These are phyloP conservation scores for Cladosporium velox DNA, from an alignment of 2,329 filamentous ascomycete genomes.

Conservation along the genomic window DNA sequence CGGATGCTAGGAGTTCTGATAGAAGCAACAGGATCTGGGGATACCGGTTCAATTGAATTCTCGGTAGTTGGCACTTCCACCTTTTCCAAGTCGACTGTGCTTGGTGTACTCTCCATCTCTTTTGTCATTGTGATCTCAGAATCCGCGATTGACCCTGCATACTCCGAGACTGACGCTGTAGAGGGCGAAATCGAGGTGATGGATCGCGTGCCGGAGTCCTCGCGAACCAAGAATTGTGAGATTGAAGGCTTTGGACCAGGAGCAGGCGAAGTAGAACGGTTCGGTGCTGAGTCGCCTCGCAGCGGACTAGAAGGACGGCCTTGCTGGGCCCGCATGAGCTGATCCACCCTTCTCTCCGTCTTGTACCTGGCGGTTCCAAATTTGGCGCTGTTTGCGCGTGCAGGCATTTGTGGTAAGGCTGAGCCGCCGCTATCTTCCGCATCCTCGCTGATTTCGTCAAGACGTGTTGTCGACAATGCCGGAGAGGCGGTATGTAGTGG, in stretches of 20 bases:
- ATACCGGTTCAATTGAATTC: neutral
- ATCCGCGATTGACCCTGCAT: conserved; percentile 20
- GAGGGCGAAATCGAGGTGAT: conserved; percentile 30
- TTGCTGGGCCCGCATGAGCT: conserved; percentile 30
- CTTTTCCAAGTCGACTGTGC: conserved; percentile 5
- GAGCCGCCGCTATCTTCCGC: conserved; percentile 64
- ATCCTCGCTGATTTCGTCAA: conserved; percentile 94
- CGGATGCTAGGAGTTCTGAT: conserved; percentile 10
- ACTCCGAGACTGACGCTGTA: conserved; percentile 25
- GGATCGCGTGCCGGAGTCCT: conserved; percentile 31
- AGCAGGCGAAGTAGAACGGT: conserved; percentile 21
- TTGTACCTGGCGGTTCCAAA: conserved; percentile 31
- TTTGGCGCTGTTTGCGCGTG: conserved; percentile 21
- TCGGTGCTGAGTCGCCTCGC: conserved; percentile 15
- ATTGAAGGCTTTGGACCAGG: conserved; percentile 33
- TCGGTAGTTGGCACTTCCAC: conserved; percentile 21
- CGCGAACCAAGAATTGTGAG: conserved; percentile 34
- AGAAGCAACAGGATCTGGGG: conserved; percentile 3
- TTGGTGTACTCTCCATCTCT: conserved; percentile 23
- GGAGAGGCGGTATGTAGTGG: conserved; percentile 85
- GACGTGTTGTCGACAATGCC: conserved; percentile 78
- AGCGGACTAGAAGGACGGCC: conserved; percentile 28
- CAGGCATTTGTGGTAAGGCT: conserved; percentile 16
- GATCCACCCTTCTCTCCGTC: conserved; percentile 32
- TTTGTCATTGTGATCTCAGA: conserved; percentile 22